Evolutionary conservation across 305 asterid genomes (phyloP).

Genomic region (Solanum hybrid): DNA sequence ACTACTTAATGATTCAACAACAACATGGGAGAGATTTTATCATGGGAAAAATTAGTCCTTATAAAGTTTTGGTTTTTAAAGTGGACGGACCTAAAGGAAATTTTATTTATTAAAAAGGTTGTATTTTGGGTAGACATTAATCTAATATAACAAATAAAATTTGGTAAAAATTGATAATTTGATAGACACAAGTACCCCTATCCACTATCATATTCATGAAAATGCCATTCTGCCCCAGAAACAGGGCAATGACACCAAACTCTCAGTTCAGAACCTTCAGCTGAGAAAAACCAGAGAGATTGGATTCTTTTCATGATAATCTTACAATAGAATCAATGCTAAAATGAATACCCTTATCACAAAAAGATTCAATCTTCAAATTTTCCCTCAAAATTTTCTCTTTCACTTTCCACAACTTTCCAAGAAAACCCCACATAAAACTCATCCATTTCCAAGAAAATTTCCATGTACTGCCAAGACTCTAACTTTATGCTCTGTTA

Average conservation of each 20-base stretch:
- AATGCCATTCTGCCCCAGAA: background rate
- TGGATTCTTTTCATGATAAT: background rate
- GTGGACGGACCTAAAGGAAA: background rate
- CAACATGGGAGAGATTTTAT: background rate
- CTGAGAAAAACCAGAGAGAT: background rate
- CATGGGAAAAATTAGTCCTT: background rate
- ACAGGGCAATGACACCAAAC: background rate
- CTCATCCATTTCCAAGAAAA: conserved; percentile 20
- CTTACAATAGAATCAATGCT: conserved; percentile 2
- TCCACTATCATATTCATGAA: background rate
- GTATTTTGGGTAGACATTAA: background rate
- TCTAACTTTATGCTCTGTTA: conserved; percentile 20
- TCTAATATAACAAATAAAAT: background rate
- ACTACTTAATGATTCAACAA: background rate
- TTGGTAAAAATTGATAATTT: background rate
- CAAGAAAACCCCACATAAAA: conserved; percentile 17
- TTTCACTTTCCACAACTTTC: conserved; percentile 13
- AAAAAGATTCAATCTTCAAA: conserved; percentile 24
- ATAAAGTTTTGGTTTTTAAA: background rate
- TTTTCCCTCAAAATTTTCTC: conserved; percentile 15
- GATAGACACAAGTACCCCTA: background rate
- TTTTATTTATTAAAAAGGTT: background rate
- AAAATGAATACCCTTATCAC: conserved; percentile 38
- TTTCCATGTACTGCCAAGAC: conserved; percentile 14
- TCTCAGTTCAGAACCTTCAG: background rate